Conservation (phyloP, 2,329 filamentous ascomycete species). For the Fusarium goolgardi region DNA sequence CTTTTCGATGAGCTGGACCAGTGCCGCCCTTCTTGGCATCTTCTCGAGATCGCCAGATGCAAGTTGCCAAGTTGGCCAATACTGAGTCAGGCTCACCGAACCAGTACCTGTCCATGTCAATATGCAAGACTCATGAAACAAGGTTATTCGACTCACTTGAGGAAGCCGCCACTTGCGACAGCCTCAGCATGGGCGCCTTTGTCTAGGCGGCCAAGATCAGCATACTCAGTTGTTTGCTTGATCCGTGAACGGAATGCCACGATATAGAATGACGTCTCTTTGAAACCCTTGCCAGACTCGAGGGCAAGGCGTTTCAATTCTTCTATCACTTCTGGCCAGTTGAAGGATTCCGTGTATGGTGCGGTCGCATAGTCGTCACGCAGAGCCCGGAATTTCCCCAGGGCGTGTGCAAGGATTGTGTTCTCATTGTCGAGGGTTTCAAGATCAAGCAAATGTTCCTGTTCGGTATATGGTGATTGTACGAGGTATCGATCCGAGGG, state of each 20-base stretch:
- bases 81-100: conserved; percentile 79
- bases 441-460: conserved; percentile 79
- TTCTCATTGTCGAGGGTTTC: conserved; percentile 72
- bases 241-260: conserved; percentile 85
- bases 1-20: conserved; percentile 72
- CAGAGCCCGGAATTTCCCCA: conserved; percentile 71
- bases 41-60: conserved; percentile 70
- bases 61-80: conserved; percentile 84
- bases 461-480: conserved; percentile 80
- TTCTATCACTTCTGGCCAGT: conserved; percentile 74
- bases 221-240: conserved; percentile 72
- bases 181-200: conserved; percentile 84
- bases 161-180: conserved; percentile 78
- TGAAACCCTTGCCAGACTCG: conserved; percentile 64
- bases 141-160: conserved; percentile 69
- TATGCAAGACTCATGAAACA: background rate
- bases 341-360: conserved; percentile 79
- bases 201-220: conserved; percentile 78
- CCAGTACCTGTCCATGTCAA: conserved; percentile 74
- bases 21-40: conserved; percentile 70
- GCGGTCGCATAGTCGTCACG: conserved; percentile 81
- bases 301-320: conserved; percentile 65
- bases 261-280: conserved; percentile 77
- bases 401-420: conserved; percentile 76
- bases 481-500: conserved; percentile 59